Evolutionary conservation across 257 asterid species (phyloP).

Genomic region (Ocimum tenuiflorum): DNA sequence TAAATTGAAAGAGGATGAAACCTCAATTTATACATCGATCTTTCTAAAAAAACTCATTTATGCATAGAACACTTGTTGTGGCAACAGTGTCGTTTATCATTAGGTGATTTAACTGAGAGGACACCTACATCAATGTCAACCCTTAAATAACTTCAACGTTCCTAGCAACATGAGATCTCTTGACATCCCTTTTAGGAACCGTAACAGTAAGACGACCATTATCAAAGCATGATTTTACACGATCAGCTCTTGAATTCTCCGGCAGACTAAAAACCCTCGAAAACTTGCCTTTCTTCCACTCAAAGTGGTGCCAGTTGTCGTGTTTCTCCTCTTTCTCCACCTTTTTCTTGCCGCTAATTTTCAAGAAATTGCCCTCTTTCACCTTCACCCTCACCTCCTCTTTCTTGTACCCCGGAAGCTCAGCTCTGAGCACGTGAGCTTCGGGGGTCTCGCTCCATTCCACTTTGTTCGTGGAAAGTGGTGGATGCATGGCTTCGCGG

Average conservation of each 20-base stretch:
- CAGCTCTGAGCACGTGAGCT: constrained; percentile 25
- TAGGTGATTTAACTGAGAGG: too few relatives aligned
- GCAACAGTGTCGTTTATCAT: too few relatives aligned
- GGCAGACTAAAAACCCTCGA: constrained; percentile 29
- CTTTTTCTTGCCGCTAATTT: constrained; percentile 30
- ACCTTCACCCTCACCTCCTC: constrained; percentile 40
- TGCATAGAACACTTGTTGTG: too few relatives aligned
- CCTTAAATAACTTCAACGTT: neutral
- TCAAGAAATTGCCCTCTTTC: constrained; percentile 25
- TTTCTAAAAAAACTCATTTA: too few relatives aligned
- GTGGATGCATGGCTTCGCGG: neutral
- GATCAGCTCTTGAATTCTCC: constrained; percentile 26
- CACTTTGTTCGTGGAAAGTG: neutral
- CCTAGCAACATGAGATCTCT: neutral
- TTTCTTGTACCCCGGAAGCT: constrained; percentile 31
- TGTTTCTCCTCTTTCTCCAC: constrained; percentile 30
- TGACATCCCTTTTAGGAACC: constrained; percentile 33
- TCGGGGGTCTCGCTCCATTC: constrained; percentile 40
- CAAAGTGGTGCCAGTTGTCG: constrained; percentile 31
- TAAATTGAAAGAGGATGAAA: too few relatives aligned
- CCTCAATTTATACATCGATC: too few relatives aligned
- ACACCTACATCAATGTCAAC: too few relatives aligned
- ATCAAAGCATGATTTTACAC: constrained; percentile 22
- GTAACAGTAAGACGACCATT: constrained; percentile 32
- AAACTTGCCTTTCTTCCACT: constrained; percentile 25